Percentiles rank a stretch among this genome's conserved stretches.
Conservation (phyloP, 768 basidiomycete genomes). For the Amanita rimosa region DNA sequence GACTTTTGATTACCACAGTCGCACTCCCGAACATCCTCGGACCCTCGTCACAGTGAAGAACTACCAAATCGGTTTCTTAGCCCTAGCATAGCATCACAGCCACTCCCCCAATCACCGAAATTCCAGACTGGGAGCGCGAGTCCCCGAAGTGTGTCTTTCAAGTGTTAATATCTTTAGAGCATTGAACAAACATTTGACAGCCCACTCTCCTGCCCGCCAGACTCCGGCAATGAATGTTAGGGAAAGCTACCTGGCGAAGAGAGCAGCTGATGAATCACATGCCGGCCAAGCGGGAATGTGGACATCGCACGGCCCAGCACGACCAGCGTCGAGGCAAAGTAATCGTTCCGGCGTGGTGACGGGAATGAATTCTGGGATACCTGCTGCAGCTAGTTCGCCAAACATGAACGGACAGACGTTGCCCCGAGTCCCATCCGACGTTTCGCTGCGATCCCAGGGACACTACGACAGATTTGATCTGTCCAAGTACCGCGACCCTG, state of each 20-base stretch:
- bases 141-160: neutral
- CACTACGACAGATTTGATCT: slow-evolving; percentile 20
- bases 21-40: slow-evolving; percentile 1
- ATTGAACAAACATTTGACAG: neutral
- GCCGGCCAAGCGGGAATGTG: neutral
- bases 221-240: slow-evolving; percentile 5
- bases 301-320: neutral
- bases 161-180: too few relatives aligned
- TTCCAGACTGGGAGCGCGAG: neutral
- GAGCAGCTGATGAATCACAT: slow-evolving; percentile 6
- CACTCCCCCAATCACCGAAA: neutral
- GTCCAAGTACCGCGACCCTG: slow-evolving; percentile 21
- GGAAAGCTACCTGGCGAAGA: slow-evolving; percentile 1
- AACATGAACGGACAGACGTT: slow-evolving; percentile 6
- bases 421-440: slow-evolving; percentile 16
- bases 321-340: slow-evolving; percentile 2
- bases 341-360: neutral
- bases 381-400: neutral
- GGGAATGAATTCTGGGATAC: neutral
- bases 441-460: slow-evolving; percentile 18
- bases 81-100: neutral
- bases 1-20: neutral
- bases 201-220: neutral
- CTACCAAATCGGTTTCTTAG: slow-evolving; percentile 4
- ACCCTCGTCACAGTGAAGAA: neutral